Percentiles rank a stretch among this genome's conserved stretches.
phyloP scores from a whole-genome alignment of 2,329 filamentous ascomycete genomes.

The Aspergillus vadensis region DNA sequence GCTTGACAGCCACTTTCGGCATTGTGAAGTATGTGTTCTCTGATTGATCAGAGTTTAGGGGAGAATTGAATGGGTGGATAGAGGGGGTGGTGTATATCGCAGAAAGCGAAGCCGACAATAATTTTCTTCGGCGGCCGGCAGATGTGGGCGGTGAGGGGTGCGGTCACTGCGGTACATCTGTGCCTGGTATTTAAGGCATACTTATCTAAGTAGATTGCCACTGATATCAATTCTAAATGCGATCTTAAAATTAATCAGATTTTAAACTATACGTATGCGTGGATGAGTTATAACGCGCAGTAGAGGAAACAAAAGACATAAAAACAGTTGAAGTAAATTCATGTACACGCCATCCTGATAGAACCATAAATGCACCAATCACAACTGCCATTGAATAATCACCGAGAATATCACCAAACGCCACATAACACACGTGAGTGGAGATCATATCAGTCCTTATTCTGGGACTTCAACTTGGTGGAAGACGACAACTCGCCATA shows the following conservation, averaged over 20 bases:
- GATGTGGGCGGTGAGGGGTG: conserved; percentile 30
- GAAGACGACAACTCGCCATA: conserved; percentile 15
- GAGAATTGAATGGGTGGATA: neutral
- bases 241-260: too few species aligned
- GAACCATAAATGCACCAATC: neutral
- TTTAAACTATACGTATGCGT: neutral
- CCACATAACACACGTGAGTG: conserved; percentile 2
- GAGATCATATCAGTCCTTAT: conserved; percentile 14
- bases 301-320: neutral
- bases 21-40: conserved; percentile 20
- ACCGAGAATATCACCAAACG: conserved; percentile 12
- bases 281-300: neutral
- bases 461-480: conserved; percentile 16
- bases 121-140: conserved; percentile 38
- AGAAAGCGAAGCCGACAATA: conserved; percentile 24
- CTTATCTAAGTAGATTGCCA: neutral
- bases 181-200: conserved; percentile 10
- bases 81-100: neutral
- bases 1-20: conserved; percentile 31
- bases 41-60: neutral
- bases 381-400: neutral
- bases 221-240: neutral
- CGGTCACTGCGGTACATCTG: conserved; percentile 19
- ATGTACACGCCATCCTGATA: neutral
- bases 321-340: neutral